A percentile compares a stretch with the other conserved stretches of the same genome.
phyloP scores from a whole-genome alignment of 345 rosid species.

The Microcos paniculata region DNA sequence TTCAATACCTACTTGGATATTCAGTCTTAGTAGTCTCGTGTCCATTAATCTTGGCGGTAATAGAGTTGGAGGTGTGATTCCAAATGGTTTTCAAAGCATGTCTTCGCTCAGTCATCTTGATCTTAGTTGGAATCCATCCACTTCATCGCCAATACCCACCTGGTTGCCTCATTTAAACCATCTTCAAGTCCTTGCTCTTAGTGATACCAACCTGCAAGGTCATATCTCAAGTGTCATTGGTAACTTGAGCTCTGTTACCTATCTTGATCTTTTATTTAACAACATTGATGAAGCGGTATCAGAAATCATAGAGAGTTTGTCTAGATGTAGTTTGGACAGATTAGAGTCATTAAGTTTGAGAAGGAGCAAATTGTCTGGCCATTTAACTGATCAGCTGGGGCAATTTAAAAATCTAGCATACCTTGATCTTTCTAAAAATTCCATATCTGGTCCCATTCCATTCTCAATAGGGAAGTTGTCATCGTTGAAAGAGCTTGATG shows the following conservation, averaged over 20 bases:
- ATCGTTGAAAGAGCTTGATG: neutral
- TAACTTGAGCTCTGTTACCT: conserved; percentile 13
- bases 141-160: neutral
- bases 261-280: neutral
- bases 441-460: conserved; percentile 19
- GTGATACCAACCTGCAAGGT: neutral
- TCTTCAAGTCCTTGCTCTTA: conserved; percentile 19
- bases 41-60: neutral
- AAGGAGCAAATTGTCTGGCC: too few relatives aligned
- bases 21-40: neutral
- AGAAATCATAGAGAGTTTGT: neutral
- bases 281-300: neutral
- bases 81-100: conserved; percentile 3
- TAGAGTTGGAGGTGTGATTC: neutral
- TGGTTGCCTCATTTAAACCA: conserved; percentile 11
- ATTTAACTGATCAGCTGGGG: neutral
- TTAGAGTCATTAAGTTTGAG: neutral
- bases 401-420: neutral
- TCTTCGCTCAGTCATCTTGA: conserved; percentile 14
- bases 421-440: conserved; percentile 13
- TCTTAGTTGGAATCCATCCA: neutral
- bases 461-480: conserved; percentile 2
- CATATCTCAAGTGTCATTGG: conserved; percentile 5
- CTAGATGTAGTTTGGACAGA: neutral
- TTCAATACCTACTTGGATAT: conserved; percentile 15